Evolutionary conservation across 345 rosid genomes (phyloP).

Genomic region (Barbarea vulgaris): DNA sequence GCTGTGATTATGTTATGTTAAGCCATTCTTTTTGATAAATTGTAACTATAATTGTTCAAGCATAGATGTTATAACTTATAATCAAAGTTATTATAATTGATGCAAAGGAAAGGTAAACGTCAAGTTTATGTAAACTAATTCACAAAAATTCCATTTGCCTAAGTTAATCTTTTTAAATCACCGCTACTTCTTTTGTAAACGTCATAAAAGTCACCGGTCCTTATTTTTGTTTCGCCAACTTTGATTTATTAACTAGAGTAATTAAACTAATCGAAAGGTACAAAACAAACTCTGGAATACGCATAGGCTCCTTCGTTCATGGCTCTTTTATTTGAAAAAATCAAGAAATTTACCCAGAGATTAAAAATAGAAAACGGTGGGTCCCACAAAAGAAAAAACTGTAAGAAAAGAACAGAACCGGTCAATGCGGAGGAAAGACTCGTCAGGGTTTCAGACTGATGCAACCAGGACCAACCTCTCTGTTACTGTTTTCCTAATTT

Average conservation of each 20-base stretch:
- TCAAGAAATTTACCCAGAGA: neutral
- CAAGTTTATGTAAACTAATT: too few species aligned
- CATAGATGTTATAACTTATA: too few species aligned
- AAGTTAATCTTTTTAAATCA: neutral
- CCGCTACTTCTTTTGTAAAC: neutral
- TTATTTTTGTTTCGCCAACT: neutral
- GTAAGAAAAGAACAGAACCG: conserved; percentile 48
- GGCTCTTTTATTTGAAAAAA: neutral
- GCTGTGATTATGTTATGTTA: too few species aligned
- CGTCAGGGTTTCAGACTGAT: conserved; percentile 41
- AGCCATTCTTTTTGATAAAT: too few species aligned
- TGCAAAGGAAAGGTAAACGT: neutral
- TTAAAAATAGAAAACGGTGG: conserved; percentile 2
- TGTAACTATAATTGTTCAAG: too few species aligned
- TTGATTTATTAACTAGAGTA: neutral
- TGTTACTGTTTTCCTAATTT: neutral
- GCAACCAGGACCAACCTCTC: conserved; percentile 37
- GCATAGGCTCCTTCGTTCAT: neutral
- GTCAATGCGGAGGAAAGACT: conserved; percentile 72
- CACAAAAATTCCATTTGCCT: neutral
- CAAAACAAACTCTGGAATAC: neutral
- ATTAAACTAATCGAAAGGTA: neutral
- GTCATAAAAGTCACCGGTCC: neutral
- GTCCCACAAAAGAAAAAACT: conserved; percentile 32
- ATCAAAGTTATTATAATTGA: too few species aligned